Base-by-base conservation (phyloP, 2,329 filamentous ascomycete species). In the Arthroderma sp. region DNA sequence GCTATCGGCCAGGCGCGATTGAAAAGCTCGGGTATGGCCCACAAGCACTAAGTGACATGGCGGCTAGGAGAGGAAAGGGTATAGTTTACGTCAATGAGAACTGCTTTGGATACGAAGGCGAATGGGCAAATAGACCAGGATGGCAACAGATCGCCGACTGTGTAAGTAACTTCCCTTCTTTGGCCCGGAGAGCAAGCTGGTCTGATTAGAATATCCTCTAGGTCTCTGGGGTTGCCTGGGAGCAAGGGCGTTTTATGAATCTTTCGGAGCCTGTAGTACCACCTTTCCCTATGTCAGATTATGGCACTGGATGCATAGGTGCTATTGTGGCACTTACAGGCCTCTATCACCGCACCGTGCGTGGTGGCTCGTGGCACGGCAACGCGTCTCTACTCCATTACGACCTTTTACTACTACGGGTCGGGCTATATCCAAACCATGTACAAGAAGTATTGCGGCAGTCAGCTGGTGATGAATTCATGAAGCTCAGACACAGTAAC, bases 81-180 rank as follows among this genome's bases (percentile, higher is more conserved):
- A 73, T 80, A 31, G 70, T 85, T 5, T 82, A 83, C 53, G 77
- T 83, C 5, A 73, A 75, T 31, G 81, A 85, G 58, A 79, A 85
- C 57, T 85, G 81, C 57, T 85, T 84, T 52, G 81, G 81, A 1
- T 77, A 74, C 31, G 64, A 71, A 29, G 75, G 72, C 4, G 75
- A 80, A 47, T 84, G 80, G 80, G 71, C 74, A 1, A 61, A 64
- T 5, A 69, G 80, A 3, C 74, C 78, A 4, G 81, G 81, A 5
- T 85, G 81, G 81, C 81, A 83, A 55, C 79, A 82, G 52, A 83
- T 83, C 51, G 79, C 79, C 10, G 81, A 84, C 56, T 80, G 73
- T 45, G 78, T 71, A 58, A 73, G 73, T 46, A 36, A 36, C 38
- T 31, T 15, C 28, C 3, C 29, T 31, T 22, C 29, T 31, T 34